Conservation (phyloP, 306 rosid genomes). For the Inga oerstediana region DNA sequence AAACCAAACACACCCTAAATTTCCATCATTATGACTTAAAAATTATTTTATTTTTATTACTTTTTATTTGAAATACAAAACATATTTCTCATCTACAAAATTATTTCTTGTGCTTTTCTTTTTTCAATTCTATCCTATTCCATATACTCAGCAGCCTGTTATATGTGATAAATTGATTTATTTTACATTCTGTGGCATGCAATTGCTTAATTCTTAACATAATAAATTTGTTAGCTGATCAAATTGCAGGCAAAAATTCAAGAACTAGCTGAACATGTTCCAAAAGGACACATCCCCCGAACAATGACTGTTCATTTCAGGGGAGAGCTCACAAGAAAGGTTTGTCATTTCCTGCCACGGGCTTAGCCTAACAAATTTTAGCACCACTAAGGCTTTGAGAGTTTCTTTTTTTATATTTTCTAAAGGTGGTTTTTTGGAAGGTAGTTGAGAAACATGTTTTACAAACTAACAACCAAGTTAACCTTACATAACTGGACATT, state of each 20-base stretch:
- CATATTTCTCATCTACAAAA: neutral
- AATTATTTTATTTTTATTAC: neutral
- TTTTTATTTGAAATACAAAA: neutral
- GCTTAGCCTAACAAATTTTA: constrained; percentile 15
- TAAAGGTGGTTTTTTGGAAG: neutral
- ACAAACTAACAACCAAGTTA: constrained; percentile 1
- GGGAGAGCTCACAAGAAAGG: constrained; percentile 99
- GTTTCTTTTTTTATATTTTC: neutral
- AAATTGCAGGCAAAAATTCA: constrained; percentile 92
- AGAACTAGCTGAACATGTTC: constrained; percentile 96
- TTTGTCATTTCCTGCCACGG: constrained; percentile 38
- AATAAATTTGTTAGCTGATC: constrained; percentile 29
- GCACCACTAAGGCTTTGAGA: neutral
- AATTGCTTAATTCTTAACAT: constrained; percentile 16
- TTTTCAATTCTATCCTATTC: neutral
- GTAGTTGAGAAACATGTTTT: neutral
- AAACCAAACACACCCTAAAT: too few species aligned
- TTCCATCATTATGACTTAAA: neutral
- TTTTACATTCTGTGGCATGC: constrained; percentile 22
- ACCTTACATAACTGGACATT: constrained; percentile 14
- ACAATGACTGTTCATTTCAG: constrained; percentile 95
- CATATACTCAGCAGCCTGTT: neutral
- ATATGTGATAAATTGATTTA: constrained; percentile 8
- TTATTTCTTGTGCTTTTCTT: neutral
- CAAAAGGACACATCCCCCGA: constrained; percentile 97